These are phyloP conservation scores for Phylloporus arenicola DNA, from an alignment of 768 basidiomycete species.

Conservation along the genomic window DNA sequence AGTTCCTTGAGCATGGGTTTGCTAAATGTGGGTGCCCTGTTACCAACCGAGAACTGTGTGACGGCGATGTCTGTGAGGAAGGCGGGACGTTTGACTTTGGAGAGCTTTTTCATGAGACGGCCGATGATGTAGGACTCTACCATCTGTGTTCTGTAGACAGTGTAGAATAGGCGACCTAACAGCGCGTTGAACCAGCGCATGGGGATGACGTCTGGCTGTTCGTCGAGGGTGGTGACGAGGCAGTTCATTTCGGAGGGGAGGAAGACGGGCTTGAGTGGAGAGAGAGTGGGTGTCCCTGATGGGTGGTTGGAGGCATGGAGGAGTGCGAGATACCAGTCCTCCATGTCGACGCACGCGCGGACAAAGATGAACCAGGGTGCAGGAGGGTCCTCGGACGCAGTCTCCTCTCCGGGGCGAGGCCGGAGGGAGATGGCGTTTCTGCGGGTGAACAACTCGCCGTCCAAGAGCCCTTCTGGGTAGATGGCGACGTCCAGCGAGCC, in stretches of 20 bases:
- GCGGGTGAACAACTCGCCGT: conserved; percentile 89
- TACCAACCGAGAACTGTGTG: conserved; percentile 85
- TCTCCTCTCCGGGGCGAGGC: conserved; percentile 43
- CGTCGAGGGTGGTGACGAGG: conserved; percentile 81
- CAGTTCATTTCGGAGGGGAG: conserved; percentile 71
- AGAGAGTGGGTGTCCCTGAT: conserved; percentile 54
- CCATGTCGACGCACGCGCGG: conserved; percentile 85
- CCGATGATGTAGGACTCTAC: conserved; percentile 83
- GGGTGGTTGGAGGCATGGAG: conserved; percentile 67
- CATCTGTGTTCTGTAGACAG: conserved; percentile 76
- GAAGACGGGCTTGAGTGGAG: conserved; percentile 63
- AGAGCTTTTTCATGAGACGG: conserved; percentile 88
- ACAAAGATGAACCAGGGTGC: conserved; percentile 94
- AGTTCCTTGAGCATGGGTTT: conserved; percentile 99
- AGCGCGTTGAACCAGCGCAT: conserved; percentile 97
- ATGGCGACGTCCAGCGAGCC: conserved; percentile 71
- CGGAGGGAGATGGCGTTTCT: conserved; percentile 81
- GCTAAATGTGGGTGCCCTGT: conserved; percentile 77
- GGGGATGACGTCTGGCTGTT: conserved; percentile 92
- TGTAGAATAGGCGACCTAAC: conserved; percentile 88
- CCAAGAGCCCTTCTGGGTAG: conserved; percentile 66
- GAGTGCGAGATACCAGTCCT: conserved; percentile 91
- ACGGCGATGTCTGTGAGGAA: conserved; percentile 85
- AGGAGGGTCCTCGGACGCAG: conserved; percentile 38
- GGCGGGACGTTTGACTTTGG: conserved; percentile 83